Percentiles rank a stretch among this genome's conserved stretches.
These are phyloP conservation scores for Gossypium anomalum DNA, from an alignment of 345 rosid species.

Conservation along the genomic window DNA sequence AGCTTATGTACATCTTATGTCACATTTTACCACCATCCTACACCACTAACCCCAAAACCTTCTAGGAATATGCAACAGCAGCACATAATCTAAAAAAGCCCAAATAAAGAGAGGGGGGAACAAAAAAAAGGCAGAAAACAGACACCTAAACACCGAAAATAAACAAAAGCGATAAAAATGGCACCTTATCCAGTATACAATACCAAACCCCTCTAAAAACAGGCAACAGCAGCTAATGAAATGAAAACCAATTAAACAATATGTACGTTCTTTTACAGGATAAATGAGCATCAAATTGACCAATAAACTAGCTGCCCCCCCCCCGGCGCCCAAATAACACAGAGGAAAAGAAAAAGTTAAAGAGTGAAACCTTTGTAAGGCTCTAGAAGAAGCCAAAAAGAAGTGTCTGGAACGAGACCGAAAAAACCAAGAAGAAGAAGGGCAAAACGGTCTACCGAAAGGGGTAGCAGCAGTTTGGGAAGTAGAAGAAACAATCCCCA, in stretches of 20 bases:
- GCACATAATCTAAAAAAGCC: background rate
- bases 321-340: background rate
- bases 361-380: constrained; percentile 36
- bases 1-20: background rate
- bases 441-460: constrained; percentile 34
- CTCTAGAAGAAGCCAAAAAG: constrained; percentile 16
- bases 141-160: background rate
- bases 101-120: background rate
- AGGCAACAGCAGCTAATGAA: background rate
- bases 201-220: background rate
- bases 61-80: background rate
- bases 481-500: constrained; percentile 53
- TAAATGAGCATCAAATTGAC: background rate
- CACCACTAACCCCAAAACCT: background rate
- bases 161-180: background rate
- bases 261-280: background rate
- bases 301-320: constrained; percentile 1
- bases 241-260: background rate
- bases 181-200: background rate
- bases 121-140: background rate
- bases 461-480: constrained; percentile 33
- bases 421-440: constrained; percentile 32
- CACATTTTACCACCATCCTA: constrained; percentile 1
- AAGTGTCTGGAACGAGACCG: constrained; percentile 24
- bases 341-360: background rate